Percentiles rank a stretch among this genome's conserved stretches.
Evolutionary conservation across 805 yeast species (phyloP).

Genomic region (Lachancea fermentati): DNA sequence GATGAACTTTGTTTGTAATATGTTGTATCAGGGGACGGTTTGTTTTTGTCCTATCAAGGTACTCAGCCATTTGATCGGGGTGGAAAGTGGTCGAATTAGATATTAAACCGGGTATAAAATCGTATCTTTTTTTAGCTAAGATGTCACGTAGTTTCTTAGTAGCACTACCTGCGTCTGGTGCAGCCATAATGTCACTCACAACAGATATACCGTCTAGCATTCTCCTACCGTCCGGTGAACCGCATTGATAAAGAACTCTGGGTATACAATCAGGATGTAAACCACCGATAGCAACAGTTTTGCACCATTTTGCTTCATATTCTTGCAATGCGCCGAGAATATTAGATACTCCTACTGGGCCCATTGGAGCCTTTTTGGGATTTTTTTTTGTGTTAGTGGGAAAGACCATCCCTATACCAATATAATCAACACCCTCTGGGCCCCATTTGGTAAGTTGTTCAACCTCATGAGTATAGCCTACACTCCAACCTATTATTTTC

Average conservation of each 20-base stretch:
- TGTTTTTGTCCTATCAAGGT: conserved; percentile 23
- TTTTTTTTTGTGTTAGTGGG: conserved; percentile 67
- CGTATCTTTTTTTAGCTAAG: conserved; percentile 18
- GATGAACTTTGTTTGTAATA: conserved; percentile 84
- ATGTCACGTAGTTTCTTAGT: conserved; percentile 36
- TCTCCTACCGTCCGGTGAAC: conserved; percentile 39
- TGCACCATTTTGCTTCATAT: conserved; percentile 35
- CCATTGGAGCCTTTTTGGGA: conserved; percentile 52
- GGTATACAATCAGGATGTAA: conserved; percentile 58
- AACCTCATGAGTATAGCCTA: conserved; percentile 51
- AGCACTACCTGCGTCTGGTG: conserved; percentile 45
- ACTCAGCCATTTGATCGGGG: conserved; percentile 15
- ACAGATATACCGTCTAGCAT: conserved; percentile 78
- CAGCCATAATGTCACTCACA: conserved; percentile 80
- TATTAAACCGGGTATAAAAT: conserved; percentile 8
- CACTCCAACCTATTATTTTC: conserved; percentile 76
- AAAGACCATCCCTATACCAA: conserved; percentile 79
- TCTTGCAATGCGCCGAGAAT: conserved; percentile 44
- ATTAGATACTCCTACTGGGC: conserved; percentile 58
- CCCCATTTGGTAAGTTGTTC: conserved; percentile 30
- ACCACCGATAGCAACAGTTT: conserved; percentile 79
- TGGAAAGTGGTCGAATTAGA: not conserved
- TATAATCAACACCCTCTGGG: conserved; percentile 53
- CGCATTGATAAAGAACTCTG: conserved; percentile 46
- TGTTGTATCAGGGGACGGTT: conserved; percentile 71